Conservation (phyloP, 202 grass and related monocot species). For the Cymbopogon flexuosus region DNA sequence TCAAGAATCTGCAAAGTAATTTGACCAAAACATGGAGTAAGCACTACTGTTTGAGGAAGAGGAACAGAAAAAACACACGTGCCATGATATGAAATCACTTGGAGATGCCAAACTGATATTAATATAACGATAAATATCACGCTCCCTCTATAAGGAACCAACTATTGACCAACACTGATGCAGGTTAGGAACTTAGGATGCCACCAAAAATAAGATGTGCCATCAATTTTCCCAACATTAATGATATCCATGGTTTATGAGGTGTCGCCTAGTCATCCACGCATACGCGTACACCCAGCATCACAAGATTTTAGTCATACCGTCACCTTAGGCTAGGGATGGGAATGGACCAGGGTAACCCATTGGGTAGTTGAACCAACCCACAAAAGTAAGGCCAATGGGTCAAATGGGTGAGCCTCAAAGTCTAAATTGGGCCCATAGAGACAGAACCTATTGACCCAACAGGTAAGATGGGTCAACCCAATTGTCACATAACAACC, state of each 20-base stretch:
- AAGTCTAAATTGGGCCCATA: too few relatives aligned
- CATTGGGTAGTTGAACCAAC: not conserved
- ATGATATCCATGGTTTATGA: not conserved
- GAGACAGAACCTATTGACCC: too few relatives aligned
- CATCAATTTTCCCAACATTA: not conserved
- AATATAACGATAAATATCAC: not conserved
- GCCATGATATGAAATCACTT: not conserved
- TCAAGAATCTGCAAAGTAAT: conserved; percentile 41
- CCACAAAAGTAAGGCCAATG: not conserved
- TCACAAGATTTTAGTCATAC: not conserved
- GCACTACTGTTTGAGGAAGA: conserved; percentile 3
- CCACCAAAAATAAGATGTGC: not conserved
- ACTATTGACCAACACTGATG: not conserved
- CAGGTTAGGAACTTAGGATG: not conserved
- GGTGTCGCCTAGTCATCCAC: not conserved
- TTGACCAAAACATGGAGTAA: conserved; percentile 7
- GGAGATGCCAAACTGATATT: not conserved
- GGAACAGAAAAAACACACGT: not conserved
- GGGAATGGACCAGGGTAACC: too few relatives aligned
- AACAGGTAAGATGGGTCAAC: too few relatives aligned
- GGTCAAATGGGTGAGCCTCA: too few relatives aligned
- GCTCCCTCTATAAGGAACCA: not conserved
- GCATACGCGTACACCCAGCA: not conserved
- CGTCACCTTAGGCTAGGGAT: too few relatives aligned
- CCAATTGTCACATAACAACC: too few relatives aligned